Evolutionary conservation across 1,139 yeast genomes (phyloP), one percentile per base, ranked within the genome.

Genomic region (Suhomyces atakaporum): DNA sequence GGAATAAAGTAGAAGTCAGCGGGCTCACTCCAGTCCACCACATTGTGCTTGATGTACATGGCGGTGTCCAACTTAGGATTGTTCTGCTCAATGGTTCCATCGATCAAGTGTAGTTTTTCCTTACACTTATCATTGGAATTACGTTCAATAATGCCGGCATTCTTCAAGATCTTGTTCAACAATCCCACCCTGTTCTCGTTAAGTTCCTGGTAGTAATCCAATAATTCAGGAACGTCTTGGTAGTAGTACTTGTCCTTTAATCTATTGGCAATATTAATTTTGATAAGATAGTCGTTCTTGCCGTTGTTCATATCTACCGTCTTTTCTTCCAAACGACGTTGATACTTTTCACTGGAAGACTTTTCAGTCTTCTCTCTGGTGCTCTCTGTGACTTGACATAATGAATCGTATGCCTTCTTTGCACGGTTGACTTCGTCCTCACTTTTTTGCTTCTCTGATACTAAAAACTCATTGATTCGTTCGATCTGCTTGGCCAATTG

Each of bases 31-130:
- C 97, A 92, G 23, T 73, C 74, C 15, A 69, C 53, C 16, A 66
- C 42, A 54, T 94, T 94, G 62, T 94, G 99, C 54, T 89, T 89
- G 39, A 89, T 80, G 62, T 82, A 94, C 97, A 94, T 92, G 24
- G 88, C 84, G 1, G 90, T 76, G 60, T 89, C 97, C 38, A 89
- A 66, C 29, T 66, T 66, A 1, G 95, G 95, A 33, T 75, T 63
- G 58, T 94, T 94, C 54, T 83, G 86, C 18, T 69, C 75, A 9
- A 88, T 73, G 10, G 86, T 79, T 7, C 59, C 56, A 45, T 77
- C 80, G 38, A 83, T 77, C 11, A 68, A 58, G 28, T 73, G 74
- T 36, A 85, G 59, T 38, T 75, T 73, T 29, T 73, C 75, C 36
- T 69, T 73, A 29, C 82, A 64, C 33, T 77, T 67, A 28, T 77